These are phyloP conservation scores for Globisporangium mamillatum DNA, from an alignment of 352 stramenopile genomes.

Conservation along the genomic window DNA sequence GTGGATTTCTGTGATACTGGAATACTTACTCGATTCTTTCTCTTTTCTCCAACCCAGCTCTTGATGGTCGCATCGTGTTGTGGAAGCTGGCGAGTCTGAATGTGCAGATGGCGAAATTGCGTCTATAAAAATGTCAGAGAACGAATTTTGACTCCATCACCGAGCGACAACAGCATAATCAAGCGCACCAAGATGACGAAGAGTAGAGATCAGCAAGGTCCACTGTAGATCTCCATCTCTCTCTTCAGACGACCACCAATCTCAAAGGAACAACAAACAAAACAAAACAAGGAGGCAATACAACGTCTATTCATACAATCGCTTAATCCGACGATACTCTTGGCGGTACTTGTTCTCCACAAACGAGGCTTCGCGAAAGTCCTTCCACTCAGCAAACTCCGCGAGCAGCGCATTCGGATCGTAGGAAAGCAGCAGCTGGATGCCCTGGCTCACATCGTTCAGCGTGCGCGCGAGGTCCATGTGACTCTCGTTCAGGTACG, in stretches of 20 bases:
- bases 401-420: slow-evolving; percentile 82
- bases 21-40: background rate
- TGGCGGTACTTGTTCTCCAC: slow-evolving; percentile 88
- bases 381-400: slow-evolving; percentile 83
- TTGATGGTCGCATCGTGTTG: slow-evolving; percentile 78
- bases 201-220: background rate
- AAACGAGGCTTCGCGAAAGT: slow-evolving; percentile 85
- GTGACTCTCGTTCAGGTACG: slow-evolving; percentile 83
- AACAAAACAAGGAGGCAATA: slow-evolving; percentile 6
- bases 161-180: background rate
- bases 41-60: slow-evolving; percentile 28
- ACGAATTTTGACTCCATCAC: slow-evolving; percentile 5
- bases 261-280: slow-evolving; percentile 5
- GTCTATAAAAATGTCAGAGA: slow-evolving; percentile 41
- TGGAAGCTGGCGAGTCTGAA: slow-evolving; percentile 77
- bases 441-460: slow-evolving; percentile 90
- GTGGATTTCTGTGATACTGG: background rate
- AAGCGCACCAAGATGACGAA: background rate
- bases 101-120: slow-evolving; percentile 78
- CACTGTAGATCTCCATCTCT: background rate
- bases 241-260: slow-evolving; percentile 1
- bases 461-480: slow-evolving; percentile 90
- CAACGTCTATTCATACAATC: slow-evolving; percentile 82
- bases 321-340: slow-evolving; percentile 90
- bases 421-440: slow-evolving; percentile 88